Percentiles rank a stretch among this genome's conserved stretches.
Evolutionary conservation across 495 filamentous ascomycete genomes (phyloP).

Genomic region (Penicillium egyptiacum): DNA sequence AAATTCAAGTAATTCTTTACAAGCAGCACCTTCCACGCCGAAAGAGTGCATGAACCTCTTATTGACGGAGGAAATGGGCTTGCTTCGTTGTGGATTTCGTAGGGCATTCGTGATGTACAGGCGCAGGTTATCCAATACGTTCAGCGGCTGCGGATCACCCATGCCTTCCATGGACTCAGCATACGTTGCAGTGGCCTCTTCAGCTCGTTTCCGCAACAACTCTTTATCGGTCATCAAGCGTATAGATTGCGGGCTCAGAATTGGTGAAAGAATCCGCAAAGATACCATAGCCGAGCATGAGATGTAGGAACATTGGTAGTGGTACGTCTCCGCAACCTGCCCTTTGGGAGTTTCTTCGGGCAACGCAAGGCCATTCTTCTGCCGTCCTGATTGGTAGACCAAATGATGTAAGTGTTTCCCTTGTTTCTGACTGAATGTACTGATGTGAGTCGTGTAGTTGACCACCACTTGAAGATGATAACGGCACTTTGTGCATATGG

Average conservation of each 20-base stretch:
- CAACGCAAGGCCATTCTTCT: constrained; percentile 23
- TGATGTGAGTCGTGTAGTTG: constrained; percentile 35
- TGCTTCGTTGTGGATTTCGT: constrained; percentile 41
- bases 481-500: constrained; percentile 57
- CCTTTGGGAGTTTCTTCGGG: constrained; percentile 35
- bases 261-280: constrained; percentile 55
- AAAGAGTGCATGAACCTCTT: constrained; percentile 71
- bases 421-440: constrained; percentile 14
- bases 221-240: constrained; percentile 56
- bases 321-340: constrained; percentile 40
- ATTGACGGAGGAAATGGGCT: constrained; percentile 63
- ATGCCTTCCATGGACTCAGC: constrained; percentile 60
- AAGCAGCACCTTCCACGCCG: constrained; percentile 55
- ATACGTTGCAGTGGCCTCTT: constrained; percentile 53
- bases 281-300: constrained; percentile 56
- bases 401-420: constrained; percentile 49
- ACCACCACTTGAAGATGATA: constrained; percentile 54
- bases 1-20: constrained; percentile 60
- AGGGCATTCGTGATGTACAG: constrained; percentile 65
- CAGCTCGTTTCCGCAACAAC: constrained; percentile 52
- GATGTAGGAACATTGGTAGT: constrained; percentile 61
- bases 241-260: constrained; percentile 51
- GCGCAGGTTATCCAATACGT: constrained; percentile 56
- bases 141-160: constrained; percentile 44
- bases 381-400: constrained; percentile 39